A percentile compares a stretch with the other conserved stretches of the same genome.
Evolutionary conservation across 2,329 filamentous ascomycete genomes (phyloP).

Genomic region (Paraconiothyrium brasiliense): DNA sequence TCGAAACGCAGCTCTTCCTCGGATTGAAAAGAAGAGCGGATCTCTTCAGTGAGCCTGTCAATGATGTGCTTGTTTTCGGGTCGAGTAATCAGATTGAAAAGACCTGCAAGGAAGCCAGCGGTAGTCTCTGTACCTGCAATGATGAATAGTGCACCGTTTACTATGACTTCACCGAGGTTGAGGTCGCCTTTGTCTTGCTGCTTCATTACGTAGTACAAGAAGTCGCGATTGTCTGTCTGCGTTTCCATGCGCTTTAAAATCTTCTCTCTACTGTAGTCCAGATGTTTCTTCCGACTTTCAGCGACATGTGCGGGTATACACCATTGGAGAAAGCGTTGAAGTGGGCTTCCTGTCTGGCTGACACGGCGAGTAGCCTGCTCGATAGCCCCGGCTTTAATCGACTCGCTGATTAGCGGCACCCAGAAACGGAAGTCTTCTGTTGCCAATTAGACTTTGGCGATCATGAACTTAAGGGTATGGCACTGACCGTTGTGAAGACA

Average conservation of each 20-base stretch:
- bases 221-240: slow-evolving; percentile 27
- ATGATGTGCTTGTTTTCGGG: slow-evolving; percentile 26
- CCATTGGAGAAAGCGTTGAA: slow-evolving; percentile 27
- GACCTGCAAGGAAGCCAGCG: slow-evolving; percentile 21
- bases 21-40: slow-evolving; percentile 24
- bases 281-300: slow-evolving; percentile 24
- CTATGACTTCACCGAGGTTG: slow-evolving; percentile 28
- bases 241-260: slow-evolving; percentile 31
- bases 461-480: neutral
- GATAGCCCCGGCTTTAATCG: slow-evolving; percentile 31
- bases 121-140: slow-evolving; percentile 34
- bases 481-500: slow-evolving; percentile 18
- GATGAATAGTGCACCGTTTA: slow-evolving; percentile 31
- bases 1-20: slow-evolving; percentile 40
- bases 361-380: slow-evolving; percentile 29
- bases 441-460: neutral
- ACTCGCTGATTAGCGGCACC: slow-evolving; percentile 28
- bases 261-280: slow-evolving; percentile 33
- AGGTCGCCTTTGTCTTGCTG: slow-evolving; percentile 31
- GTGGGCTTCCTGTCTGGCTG: slow-evolving; percentile 23
- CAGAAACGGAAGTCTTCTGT: slow-evolving; percentile 32
- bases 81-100: slow-evolving; percentile 10
- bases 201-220: slow-evolving; percentile 31
- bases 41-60: slow-evolving; percentile 25
- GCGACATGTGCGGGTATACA: slow-evolving; percentile 27